Evolutionary conservation across 2,329 filamentous ascomycete genomes (phyloP), one percentile per base, ranked within the genome.

Genomic region (Penicillium digitatum): DNA sequence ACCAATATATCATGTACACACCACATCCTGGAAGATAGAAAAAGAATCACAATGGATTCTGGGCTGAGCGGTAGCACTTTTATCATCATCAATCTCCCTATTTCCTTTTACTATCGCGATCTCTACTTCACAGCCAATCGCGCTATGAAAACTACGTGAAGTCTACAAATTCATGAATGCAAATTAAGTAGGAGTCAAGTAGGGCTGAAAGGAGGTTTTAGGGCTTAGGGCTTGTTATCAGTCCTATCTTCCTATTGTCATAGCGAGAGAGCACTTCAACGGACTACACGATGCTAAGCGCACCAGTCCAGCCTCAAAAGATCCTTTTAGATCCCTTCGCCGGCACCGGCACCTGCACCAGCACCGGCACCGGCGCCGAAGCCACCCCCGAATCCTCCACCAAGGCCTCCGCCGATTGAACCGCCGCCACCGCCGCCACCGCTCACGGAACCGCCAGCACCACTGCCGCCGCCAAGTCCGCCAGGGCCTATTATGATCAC

Each of bases 11-110:
- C 52, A 57, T 62, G 52, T 46, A 55, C 47, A 48, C 47, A 45
- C 44, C 47, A 56, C 56, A 37, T 56, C 35, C 40, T 35, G 35
- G 56, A 58, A 42, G 49, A 58, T 61, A 64, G 52, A 63, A 56
- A 61, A 59, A 63, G 56, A 57, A 54, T 54, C 37, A 32, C 47
- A 53, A 58, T 56, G 61, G 61, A 57, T 57, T 61, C 61, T 43
- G 51, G 55, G 37, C 52, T 51, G 34, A 55, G 46, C 40, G 52
- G 39, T 54, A 43, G 29, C 39, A 31, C 16, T 54, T 45, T 34
- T 18, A 22, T 29, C n/a, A 14, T 43, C 14, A 32, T 34, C 44
- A 2, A 2, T 37, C 31, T 12, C 35, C 8, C 18, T 48, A 1
- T 24, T 43, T 26, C 34, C 37, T 14, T 26, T 12, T 18, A 10